Evolutionary conservation across 75 land plant genomes (phyloP), one percentile per base, ranked within the genome.

Genomic region (Cupressus sempervirens): DNA sequence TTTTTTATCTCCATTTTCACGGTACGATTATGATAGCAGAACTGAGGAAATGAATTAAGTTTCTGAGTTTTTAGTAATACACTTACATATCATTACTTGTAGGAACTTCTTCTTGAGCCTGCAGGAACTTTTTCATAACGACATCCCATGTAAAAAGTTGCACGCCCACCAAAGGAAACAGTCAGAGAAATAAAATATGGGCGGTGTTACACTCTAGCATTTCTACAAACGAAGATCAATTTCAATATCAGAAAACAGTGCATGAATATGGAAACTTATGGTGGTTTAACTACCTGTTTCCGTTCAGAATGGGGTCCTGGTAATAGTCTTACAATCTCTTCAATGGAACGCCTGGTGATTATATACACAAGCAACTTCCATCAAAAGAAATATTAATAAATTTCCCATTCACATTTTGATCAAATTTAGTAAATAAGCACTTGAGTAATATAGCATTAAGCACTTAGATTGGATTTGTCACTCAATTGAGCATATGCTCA

Each of bases 281-380:
- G 30, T 26, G 43, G 74, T 40, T 14, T 3, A 88, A 87, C 85
- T 29, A 96, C 99, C 87, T 93, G 93, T 62, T 91, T 93, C 53
- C 88, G 45, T 88, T 96, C 99, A 12, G 90, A 89, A 84, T 93
- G 92, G 23, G 98, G 91, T 45, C 99, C 99, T 46, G 96, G 99
- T 73, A 98, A 88, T 82, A 96, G 82, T 88, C 92, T 95, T 83
- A 96, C 54, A 29, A 93, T 88, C 82, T 93, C 99, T 85, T 95
- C 97, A 83, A 95, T 93, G 36, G 96, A 88, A 30, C 94, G 93
- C 97, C 97, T 95, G 88, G 6, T 18, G 70, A 80, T 15, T 46
- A 10, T 20, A 82, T 45, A 53, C 68, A 86, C 18, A 86, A 41
- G 62, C 38, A 46, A 82, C 13, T 40, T 86, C n/a, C 34, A 82